Conservation (phyloP, 1,139 yeast species). For the Lodderomyces metapsilosis region DNA sequence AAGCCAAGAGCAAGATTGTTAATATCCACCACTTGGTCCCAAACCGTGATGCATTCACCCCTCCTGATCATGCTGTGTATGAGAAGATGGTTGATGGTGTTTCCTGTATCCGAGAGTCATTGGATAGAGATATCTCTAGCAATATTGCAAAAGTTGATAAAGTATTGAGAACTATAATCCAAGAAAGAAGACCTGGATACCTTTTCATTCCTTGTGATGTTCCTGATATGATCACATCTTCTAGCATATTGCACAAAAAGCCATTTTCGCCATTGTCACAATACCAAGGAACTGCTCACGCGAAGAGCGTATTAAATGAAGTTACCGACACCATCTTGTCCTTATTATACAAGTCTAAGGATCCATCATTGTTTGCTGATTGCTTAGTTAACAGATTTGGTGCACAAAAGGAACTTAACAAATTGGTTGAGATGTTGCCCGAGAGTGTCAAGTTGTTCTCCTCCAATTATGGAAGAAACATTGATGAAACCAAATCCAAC, state of each 20-base stretch:
- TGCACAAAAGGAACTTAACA: slow-evolving; percentile 36
- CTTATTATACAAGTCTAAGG: slow-evolving; percentile 48
- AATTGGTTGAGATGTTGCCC: slow-evolving; percentile 42
- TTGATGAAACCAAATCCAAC: slow-evolving; percentile 59
- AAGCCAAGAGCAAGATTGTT: slow-evolving; percentile 21
- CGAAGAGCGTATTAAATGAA: slow-evolving; percentile 26
- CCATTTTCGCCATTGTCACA: slow-evolving; percentile 27
- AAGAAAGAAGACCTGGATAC: slow-evolving; percentile 73
- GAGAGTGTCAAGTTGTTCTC: slow-evolving; percentile 28
- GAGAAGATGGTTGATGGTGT: slow-evolving; percentile 59
- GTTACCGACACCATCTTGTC: slow-evolving; percentile 48
- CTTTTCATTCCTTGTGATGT: slow-evolving; percentile 72
- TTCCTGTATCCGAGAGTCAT: slow-evolving; percentile 56
- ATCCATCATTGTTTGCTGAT: slow-evolving; percentile 69
- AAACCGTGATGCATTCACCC: slow-evolving; percentile 40
- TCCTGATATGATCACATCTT: slow-evolving; percentile 49
- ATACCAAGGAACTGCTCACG: slow-evolving; percentile 15
- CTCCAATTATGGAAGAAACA: slow-evolving; percentile 48
- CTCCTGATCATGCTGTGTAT: slow-evolving; percentile 62
- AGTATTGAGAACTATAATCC: slow-evolving; percentile 56
- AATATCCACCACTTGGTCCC: slow-evolving; percentile 74
- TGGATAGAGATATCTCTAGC: slow-evolving; percentile 52
- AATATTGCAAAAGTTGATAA: slow-evolving; percentile 51
- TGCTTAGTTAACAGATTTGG: slow-evolving; percentile 59
- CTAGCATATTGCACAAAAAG: slow-evolving; percentile 23